These are phyloP conservation scores for Agrocybe pediades DNA, from an alignment of 768 basidiomycete genomes.

Conservation along the genomic window DNA sequence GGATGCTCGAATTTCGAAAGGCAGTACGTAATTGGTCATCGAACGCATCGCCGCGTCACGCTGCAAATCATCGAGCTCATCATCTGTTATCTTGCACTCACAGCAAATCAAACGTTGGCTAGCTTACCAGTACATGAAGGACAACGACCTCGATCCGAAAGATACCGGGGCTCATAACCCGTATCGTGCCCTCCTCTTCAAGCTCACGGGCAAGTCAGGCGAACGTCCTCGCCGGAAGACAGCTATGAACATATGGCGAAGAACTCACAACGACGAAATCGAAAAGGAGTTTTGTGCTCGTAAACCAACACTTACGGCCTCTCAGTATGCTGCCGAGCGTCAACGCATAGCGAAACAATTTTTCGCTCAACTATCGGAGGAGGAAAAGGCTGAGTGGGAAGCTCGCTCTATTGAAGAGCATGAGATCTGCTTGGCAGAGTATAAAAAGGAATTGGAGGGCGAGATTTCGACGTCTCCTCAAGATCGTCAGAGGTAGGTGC, in stretches of 20 bases:
- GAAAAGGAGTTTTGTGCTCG: not conserved
- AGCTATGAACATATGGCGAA: constrained; percentile 5
- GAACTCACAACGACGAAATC: not conserved
- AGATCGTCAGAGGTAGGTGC: constrained; percentile 8
- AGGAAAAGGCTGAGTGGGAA: not conserved
- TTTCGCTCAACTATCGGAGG: not conserved
- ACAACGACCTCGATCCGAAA: not conserved
- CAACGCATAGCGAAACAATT: not conserved
- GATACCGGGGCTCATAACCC: constrained; percentile 7
- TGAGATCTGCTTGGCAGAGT: not conserved
- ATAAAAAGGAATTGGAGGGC: not conserved
- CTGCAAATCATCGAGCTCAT: too few relatives aligned
- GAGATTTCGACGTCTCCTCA: not conserved
- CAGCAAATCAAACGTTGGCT: constrained; percentile 20
- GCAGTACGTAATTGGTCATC: not conserved
- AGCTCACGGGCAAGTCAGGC: constrained; percentile 5
- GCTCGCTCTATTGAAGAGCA: not conserved
- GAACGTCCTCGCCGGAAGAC: not conserved
- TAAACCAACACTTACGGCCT: not conserved
- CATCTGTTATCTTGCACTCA: not conserved
- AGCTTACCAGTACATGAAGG: constrained; percentile 18
- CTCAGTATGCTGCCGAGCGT: not conserved
- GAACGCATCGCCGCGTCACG: too few relatives aligned
- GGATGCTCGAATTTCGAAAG: not conserved
- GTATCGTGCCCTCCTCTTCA: constrained; percentile 1